phyloP scores from a whole-genome alignment of 192 early-diverging fungal genomes.

The Umbelopsis sp. region DNA sequence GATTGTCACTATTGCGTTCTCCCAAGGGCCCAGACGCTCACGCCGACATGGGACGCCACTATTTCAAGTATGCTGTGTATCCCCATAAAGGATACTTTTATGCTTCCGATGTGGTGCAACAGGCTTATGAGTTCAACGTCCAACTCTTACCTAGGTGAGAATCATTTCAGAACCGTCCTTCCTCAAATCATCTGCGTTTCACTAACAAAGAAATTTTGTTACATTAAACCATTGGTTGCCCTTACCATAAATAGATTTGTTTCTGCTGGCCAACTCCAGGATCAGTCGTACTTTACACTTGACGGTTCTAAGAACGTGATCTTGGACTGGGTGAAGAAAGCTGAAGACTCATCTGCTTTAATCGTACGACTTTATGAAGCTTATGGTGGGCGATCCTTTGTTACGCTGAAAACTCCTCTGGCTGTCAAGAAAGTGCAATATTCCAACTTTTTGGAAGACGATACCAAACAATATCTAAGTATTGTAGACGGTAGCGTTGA shows the following conservation, averaged over 20 bases:
- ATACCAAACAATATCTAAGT: conserved; percentile 30
- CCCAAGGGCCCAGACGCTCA: conserved; percentile 81
- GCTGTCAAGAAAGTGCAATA: conserved; percentile 49
- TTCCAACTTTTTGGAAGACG: conserved; percentile 86
- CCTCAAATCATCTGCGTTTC: neutral
- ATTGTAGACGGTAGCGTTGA: conserved; percentile 35
- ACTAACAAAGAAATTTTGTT: neutral
- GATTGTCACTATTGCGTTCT: conserved; percentile 82
- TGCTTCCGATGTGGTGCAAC: conserved; percentile 83
- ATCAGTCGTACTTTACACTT: conserved; percentile 41
- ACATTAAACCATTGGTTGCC: neutral
- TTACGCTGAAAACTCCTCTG: conserved; percentile 50
- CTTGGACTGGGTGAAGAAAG: conserved; percentile 89
- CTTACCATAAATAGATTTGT: neutral
- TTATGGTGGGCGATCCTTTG: conserved; percentile 78
- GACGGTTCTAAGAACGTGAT: conserved; percentile 66
- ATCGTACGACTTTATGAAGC: conserved; percentile 91
- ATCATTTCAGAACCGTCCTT: neutral
- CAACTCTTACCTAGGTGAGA: conserved; percentile 61
- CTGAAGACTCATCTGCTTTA: conserved; percentile 73
- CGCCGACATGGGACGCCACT: conserved; percentile 73
- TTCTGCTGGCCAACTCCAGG: neutral
- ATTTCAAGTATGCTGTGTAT: conserved; percentile 88
- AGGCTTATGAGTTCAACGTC: conserved; percentile 91
- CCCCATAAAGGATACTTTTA: conserved; percentile 83